Base-by-base conservation (phyloP, 2,329 filamentous ascomycete genomes). In the Davidsoniella eucalypti region DNA sequence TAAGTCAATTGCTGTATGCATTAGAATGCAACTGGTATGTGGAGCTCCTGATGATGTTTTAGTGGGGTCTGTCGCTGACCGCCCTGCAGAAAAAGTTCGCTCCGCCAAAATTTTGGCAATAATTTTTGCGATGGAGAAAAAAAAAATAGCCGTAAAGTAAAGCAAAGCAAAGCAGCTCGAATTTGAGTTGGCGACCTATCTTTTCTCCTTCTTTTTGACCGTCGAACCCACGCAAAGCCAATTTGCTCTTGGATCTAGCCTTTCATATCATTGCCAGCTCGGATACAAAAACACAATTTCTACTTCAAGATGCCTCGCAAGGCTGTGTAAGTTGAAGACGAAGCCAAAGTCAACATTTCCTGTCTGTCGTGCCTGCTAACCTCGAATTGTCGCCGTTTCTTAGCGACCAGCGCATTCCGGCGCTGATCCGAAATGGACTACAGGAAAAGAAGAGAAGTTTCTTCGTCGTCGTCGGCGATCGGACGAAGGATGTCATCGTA, bases 401-500 rank as follows among this genome's bases (percentile, higher is more conserved):
- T 56, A 87, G 86, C 62, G 87, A 94, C 67, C 84, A 84, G 68
- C 84, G 87, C 65, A 94, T 95, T 60, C 84, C 83, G 54, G 82
- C 87, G 65, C 79, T 95, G 59, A 90, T 95, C 61, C 79, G 82
- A 64, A 95, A 94, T 83, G 84, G 84, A 57, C 73, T 88, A 55
- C 86, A 85, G 65, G 87, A 95, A 65, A 95, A 94, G 76, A 96
- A 96, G 71, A 79, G 92, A 65, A 94, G 85, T 69, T 95, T 98
- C 71, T 93, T 98, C 66, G 86, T 98, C 52, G 81, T 98, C 21
- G 90, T 98, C 43, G 92, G 92, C 61, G 87, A 98, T 65, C 79
- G 80, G 52, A 80, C 87, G 57, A 98, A 98, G 66, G 92, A 98
- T 72, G 87, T 90, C 58, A 96, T 98, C 62, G 88, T 96, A 57